Conservation (phyloP, 768 basidiomycete species). For the Leccinum pellstonianum region DNA sequence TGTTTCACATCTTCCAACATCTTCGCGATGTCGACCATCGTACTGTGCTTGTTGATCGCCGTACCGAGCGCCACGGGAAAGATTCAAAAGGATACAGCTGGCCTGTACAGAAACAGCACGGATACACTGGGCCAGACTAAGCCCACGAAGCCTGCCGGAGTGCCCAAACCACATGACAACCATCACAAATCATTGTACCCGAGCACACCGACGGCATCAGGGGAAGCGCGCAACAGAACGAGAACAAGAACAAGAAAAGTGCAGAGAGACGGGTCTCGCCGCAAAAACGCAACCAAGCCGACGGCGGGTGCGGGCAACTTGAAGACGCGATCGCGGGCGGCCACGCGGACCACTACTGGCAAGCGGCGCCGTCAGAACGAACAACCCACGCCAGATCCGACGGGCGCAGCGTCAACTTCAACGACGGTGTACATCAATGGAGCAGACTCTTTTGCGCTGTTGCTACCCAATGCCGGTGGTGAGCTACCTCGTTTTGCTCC, state of each 20-base stretch:
- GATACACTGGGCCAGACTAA: neutral
- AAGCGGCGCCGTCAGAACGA: slow-evolving; percentile 22
- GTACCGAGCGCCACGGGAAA: slow-evolving; percentile 11
- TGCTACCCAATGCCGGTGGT: slow-evolving; percentile 38
- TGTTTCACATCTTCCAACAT: slow-evolving; percentile 10
- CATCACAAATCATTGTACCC: slow-evolving; percentile 9
- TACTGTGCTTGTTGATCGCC: slow-evolving; percentile 7
- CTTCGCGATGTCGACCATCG: slow-evolving; percentile 13
- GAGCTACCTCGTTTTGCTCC: neutral
- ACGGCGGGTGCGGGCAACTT: neutral
- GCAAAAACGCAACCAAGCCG: neutral
- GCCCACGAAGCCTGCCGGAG: neutral
- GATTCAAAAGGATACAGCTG: neutral
- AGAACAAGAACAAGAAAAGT: neutral
- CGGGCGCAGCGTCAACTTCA: slow-evolving; percentile 30
- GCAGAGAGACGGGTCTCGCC: neutral
- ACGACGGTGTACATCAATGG: slow-evolving; percentile 38
- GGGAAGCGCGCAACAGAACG: neutral
- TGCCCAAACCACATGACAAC: neutral
- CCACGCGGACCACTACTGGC: slow-evolving; percentile 17
- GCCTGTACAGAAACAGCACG: slow-evolving; percentile 9
- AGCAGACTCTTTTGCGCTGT: slow-evolving; percentile 34
- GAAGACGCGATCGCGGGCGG: slow-evolving; percentile 1
- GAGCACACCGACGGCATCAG: neutral
- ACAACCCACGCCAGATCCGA: slow-evolving; percentile 41